Conservation (phyloP, 345 rosid species). For the Hibiscus mutabilis region DNA sequence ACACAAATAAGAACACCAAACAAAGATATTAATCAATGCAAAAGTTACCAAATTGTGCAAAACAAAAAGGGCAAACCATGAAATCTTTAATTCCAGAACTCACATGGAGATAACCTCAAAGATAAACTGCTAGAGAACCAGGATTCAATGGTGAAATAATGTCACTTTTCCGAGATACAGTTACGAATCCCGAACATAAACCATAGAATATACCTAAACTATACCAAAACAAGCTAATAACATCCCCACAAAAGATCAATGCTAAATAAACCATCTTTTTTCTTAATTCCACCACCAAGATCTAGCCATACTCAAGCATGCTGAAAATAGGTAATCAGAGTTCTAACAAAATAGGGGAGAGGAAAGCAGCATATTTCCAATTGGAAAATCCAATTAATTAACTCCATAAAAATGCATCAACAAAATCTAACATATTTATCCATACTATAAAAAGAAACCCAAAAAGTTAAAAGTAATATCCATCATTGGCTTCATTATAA, state of each 20-base stretch:
- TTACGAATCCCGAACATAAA: too few relatives aligned
- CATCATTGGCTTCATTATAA: too few relatives aligned
- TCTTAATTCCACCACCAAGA: neutral
- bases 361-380: neutral
- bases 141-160: too few relatives aligned
- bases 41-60: too few relatives aligned
- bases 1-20: constrained; percentile 16
- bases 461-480: neutral
- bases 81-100: too few relatives aligned
- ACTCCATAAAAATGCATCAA: neutral
- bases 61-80: too few relatives aligned
- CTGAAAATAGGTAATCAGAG: neutral
- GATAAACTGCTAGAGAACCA: too few relatives aligned
- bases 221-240: too few relatives aligned
- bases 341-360: neutral
- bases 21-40: neutral
- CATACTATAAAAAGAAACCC: neutral
- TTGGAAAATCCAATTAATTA: neutral
- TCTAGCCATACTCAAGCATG: neutral
- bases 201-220: too few relatives aligned
- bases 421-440: constrained; percentile 19
- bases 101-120: too few relatives aligned
- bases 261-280: neutral
- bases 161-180: too few relatives aligned
- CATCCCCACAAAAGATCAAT: constrained; percentile 1